Conservation (phyloP, 306 rosid species). For the Lagenaria siceraria region DNA sequence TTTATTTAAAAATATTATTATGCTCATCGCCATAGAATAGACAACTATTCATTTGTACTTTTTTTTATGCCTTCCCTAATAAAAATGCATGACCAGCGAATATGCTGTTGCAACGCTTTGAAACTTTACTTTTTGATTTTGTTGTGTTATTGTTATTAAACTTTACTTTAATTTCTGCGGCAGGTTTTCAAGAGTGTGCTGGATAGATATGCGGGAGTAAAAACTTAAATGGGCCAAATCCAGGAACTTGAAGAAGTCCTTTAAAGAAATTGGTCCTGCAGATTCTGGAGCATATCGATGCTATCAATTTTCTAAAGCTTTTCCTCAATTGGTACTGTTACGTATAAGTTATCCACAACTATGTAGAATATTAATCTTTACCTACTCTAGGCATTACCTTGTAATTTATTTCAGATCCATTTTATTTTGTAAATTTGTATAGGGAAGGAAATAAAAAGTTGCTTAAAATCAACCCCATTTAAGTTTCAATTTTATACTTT, state of each 20-base stretch:
- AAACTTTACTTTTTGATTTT: background rate
- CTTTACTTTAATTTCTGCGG: constrained; percentile 12
- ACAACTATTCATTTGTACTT: background rate
- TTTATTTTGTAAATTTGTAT: constrained; percentile 8
- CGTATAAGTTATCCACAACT: constrained; percentile 19
- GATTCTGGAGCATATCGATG: constrained; percentile 47
- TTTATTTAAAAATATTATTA: background rate
- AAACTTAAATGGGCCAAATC: constrained; percentile 45
- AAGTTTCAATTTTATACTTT: background rate
- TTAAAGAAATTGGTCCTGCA: constrained; percentile 33
- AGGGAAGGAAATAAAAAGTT: background rate
- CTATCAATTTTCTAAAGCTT: constrained; percentile 29
- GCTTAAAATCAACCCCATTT: background rate
- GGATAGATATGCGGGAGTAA: constrained; percentile 71
- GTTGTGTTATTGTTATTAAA: background rate
- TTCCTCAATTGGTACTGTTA: constrained; percentile 26
- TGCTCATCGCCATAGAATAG: background rate
- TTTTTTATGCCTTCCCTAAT: background rate
- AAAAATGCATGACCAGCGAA: background rate
- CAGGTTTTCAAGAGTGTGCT: constrained; percentile 79
- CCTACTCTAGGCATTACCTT: constrained; percentile 24
- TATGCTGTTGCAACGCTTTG: constrained; percentile 4
- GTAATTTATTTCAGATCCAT: constrained; percentile 12
- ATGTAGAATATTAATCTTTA: constrained; percentile 19
- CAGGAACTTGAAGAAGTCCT: constrained; percentile 28